phyloP scores from a whole-genome alignment of 78 protist genomes.

The Capsaspora owczarzaki region DNA sequence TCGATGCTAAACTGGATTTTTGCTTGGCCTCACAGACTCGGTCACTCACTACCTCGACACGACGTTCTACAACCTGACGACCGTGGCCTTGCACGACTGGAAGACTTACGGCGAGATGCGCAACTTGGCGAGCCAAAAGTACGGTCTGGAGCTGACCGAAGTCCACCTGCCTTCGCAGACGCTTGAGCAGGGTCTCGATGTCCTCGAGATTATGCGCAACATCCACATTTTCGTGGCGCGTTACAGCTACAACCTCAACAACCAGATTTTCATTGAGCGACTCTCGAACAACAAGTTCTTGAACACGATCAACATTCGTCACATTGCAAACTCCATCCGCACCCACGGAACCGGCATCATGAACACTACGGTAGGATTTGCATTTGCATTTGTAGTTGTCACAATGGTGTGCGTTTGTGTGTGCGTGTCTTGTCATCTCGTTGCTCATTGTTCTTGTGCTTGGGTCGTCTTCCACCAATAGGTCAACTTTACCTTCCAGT shows the following conservation, averaged over 20 bases:
- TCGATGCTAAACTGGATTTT: too few species aligned
- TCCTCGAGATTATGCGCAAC: constrained; percentile 87
- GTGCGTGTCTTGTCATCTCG: neutral
- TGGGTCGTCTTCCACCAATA: neutral
- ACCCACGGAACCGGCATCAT: constrained; percentile 96
- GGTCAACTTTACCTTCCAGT: constrained; percentile 84
- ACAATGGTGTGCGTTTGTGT: neutral
- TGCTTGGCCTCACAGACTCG: neutral
- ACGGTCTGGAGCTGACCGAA: constrained; percentile 57
- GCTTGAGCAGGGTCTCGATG: constrained; percentile 88
- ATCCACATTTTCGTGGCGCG: constrained; percentile 85
- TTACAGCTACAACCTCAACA: constrained; percentile 88
- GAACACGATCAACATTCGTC: constrained; percentile 81
- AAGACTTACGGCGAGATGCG: constrained; percentile 86
- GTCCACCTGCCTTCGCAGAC: constrained; percentile 79
- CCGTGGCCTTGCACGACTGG: constrained; percentile 85
- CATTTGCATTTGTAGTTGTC: neutral
- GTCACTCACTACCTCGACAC: constrained; percentile 70
- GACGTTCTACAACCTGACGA: constrained; percentile 87
- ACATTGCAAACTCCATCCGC: constrained; percentile 87
- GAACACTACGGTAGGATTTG: constrained; percentile 78
- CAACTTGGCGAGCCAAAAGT: constrained; percentile 74
- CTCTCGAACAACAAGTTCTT: constrained; percentile 56
- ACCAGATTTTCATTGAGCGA: constrained; percentile 80
- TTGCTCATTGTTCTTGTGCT: neutral